These are phyloP conservation scores for Lojkania enalia DNA, from an alignment of 2,329 filamentous ascomycete genomes.

Conservation along the genomic window DNA sequence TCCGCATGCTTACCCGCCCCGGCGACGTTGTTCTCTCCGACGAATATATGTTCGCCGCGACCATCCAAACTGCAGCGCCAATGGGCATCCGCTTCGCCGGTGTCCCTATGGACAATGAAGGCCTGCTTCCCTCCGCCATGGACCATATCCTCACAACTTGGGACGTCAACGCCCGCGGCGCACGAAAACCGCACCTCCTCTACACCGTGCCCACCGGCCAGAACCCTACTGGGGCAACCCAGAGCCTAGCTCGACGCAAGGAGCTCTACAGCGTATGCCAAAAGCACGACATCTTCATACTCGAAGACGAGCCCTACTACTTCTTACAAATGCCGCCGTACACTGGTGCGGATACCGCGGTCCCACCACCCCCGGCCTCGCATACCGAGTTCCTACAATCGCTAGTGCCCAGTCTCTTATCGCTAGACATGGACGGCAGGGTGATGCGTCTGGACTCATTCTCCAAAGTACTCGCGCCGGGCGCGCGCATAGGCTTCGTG, in stretches of 20 bases:
- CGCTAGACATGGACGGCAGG: constrained; percentile 81
- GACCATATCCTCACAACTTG: constrained; percentile 67
- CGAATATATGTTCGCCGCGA: constrained; percentile 86
- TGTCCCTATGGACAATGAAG: constrained; percentile 67
- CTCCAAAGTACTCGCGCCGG: constrained; percentile 86
- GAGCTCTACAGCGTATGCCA: constrained; percentile 77
- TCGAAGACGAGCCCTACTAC: constrained; percentile 95
- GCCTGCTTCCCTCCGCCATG: constrained; percentile 63
- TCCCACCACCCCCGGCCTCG: constrained; percentile 60
- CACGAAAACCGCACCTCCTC: constrained; percentile 67
- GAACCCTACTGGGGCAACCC: constrained; percentile 88
- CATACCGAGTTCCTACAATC: constrained; percentile 74
- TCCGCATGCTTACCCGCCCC: constrained; percentile 78
- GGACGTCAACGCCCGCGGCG: constrained; percentile 59
- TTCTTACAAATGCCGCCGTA: constrained; percentile 88
- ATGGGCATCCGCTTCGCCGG: constrained; percentile 64
- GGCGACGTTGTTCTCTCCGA: constrained; percentile 83
- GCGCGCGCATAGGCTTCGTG: constrained; percentile 83
- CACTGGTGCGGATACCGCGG: constrained; percentile 56
- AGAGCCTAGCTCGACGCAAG: constrained; percentile 66
- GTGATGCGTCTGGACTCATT: constrained; percentile 92
- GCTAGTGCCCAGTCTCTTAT: constrained; percentile 75
- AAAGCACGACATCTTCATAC: constrained; percentile 82
- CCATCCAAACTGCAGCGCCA: constrained; percentile 66
- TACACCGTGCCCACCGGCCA: constrained; percentile 81